These are phyloP conservation scores for Passiflora organensis DNA, from an alignment of 345 rosid genomes.

Conservation along the genomic window DNA sequence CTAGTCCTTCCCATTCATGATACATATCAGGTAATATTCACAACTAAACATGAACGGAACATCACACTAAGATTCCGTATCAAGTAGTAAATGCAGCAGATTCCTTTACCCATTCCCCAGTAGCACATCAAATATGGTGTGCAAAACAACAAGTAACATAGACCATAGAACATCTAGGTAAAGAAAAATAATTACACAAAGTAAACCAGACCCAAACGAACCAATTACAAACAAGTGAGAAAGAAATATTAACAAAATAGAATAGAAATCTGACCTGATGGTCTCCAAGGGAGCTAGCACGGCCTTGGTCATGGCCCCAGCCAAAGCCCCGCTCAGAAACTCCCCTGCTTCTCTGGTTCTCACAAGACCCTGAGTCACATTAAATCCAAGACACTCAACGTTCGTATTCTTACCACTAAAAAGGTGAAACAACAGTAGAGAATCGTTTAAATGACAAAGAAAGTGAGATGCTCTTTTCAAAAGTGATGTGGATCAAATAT, in stretches of 20 bases:
- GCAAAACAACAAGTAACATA: no score
- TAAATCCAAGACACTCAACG: neutral
- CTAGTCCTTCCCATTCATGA: constrained; percentile 58
- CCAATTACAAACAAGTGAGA: no score
- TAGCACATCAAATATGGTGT: no score
- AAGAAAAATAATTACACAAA: no score
- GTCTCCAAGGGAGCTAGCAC: constrained; percentile 98
- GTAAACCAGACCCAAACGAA: no score
- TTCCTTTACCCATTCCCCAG: neutral
- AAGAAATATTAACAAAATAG: constrained; percentile 1
- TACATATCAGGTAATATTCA: neutral
- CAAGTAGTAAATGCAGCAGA: neutral
- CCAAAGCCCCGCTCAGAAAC: constrained; percentile 95
- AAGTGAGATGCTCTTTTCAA: neutral
- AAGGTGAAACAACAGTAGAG: neutral
- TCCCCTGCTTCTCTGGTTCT: constrained; percentile 79
- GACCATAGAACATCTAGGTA: no score
- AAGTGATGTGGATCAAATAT: neutral
- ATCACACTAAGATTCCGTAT: neutral
- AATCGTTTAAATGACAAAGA: neutral
- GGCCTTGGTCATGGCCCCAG: constrained; percentile 98
- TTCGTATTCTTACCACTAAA: constrained; percentile 3
- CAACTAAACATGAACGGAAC: neutral
- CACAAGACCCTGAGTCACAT: constrained; percentile 50
- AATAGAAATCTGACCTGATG: constrained; percentile 53